Base-by-base conservation (phyloP, 495 filamentous ascomycete species). In the Aspergillus haitiensis region DNA sequence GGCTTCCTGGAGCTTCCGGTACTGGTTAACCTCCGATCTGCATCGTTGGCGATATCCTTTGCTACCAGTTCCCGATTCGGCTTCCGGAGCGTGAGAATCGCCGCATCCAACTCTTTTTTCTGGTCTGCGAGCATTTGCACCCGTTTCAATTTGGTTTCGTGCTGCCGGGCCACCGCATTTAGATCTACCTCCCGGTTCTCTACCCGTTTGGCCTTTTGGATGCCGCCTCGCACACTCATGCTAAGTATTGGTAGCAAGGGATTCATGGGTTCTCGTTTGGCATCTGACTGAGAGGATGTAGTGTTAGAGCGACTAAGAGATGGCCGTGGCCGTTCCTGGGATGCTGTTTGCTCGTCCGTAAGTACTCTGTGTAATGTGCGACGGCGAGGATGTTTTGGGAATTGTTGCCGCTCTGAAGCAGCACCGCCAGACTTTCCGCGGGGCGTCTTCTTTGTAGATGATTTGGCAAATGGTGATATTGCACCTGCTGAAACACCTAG, bases 11-110 rank as follows among this genome's bases (percentile, higher is more conserved):
- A 71, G 52, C 72, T 76, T 40, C 70, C 67, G 46, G 70, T 66
- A 37, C 49, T 61, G 16, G 55, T 70, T 57, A 89, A 81, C 65
- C 65, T 55, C 53, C 82, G 85, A 60, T 89, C 87, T 9, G 84
- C 84, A 53, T 84, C 86, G 5, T 93, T 86, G 7, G 83, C 88
- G 40, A 91, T 77, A 51, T 87, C 86, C 63, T 86, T 86, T 11
- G 85, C 86, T 11, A 89, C 91, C 44, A 93, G 76, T 6, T 87
- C 81, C 56, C 94, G 82, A 67, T 97, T 96, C 6, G 94, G 94
- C 70, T 88, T 96, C 64, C 92, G 90, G 32, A 98, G 76, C 2
- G 89, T 80, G 10, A 83, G 77, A 58, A 98, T 97, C 11, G 93
- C 94, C 36, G 88, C 85, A 65, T 88, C 85, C 31, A 97, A 78